Evolutionary conservation across 2,329 filamentous ascomycete genomes (phyloP).

Genomic region (Blastomyces percursus): DNA sequence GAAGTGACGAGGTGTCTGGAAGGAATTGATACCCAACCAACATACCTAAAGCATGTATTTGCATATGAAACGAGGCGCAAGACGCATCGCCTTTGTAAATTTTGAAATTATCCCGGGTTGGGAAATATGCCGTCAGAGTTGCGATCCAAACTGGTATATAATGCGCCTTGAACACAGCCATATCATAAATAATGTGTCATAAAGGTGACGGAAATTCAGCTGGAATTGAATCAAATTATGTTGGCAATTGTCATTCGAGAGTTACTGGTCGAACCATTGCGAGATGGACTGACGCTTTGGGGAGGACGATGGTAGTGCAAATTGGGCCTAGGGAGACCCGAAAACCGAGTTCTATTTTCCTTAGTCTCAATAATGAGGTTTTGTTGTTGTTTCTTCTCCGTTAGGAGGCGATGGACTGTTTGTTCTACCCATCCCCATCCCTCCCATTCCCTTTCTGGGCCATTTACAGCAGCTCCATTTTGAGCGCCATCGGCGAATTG

Average conservation of each 20-base stretch:
- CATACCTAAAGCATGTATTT: neutral
- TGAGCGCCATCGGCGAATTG: constrained; percentile 42
- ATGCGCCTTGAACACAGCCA: neutral
- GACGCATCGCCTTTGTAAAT: neutral
- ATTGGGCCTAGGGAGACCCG: neutral
- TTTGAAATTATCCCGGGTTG: neutral
- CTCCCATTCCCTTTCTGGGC: constrained; percentile 44
- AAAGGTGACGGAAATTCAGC: neutral
- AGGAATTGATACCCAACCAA: neutral
- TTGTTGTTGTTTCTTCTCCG: constrained; percentile 34
- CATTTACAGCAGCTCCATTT: constrained; percentile 31
- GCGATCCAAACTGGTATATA: neutral
- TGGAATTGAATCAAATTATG: constrained; percentile 28
- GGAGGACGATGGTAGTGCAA: neutral
- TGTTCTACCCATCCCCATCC: constrained; percentile 69
- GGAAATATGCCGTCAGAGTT: neutral
- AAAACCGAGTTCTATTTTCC: constrained; percentile 6
- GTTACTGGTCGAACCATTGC: constrained; percentile 23
- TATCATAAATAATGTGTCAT: neutral
- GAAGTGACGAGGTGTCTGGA: neutral
- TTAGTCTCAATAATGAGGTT: constrained; percentile 10
- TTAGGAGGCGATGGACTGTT: constrained; percentile 46
- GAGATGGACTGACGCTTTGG: constrained; percentile 17
- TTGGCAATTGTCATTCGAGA: constrained; percentile 39
- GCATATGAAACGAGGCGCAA: neutral